Evolutionary conservation across 257 asterid species (phyloP).

Genomic region (Dorcoceras hygrometricum): DNA sequence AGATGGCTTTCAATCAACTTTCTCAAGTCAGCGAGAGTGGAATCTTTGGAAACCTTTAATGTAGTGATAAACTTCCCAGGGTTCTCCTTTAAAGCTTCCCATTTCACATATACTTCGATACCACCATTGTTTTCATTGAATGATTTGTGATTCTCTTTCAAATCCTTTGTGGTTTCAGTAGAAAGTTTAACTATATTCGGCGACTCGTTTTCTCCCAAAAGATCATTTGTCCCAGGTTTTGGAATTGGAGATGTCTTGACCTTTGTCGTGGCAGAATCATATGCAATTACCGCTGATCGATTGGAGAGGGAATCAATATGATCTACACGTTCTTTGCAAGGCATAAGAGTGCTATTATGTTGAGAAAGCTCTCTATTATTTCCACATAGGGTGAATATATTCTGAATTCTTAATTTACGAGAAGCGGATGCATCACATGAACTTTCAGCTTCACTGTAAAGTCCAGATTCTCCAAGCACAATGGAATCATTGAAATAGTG

Average conservation of each 20-base stretch:
- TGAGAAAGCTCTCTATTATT: slow-evolving; percentile 50
- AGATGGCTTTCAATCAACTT: slow-evolving; percentile 78
- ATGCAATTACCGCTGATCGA: slow-evolving; percentile 18
- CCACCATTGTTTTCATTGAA: slow-evolving; percentile 28
- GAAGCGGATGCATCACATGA: slow-evolving; percentile 31
- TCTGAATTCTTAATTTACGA: slow-evolving; percentile 53
- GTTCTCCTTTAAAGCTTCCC: slow-evolving; percentile 82
- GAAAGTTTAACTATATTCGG: slow-evolving; percentile 9
- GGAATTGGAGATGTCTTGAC: slow-evolving; percentile 20
- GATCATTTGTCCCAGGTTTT: slow-evolving; percentile 21
- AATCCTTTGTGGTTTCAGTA: slow-evolving; percentile 21
- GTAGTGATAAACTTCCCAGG: slow-evolving; percentile 62
- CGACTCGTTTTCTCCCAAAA: slow-evolving; percentile 24
- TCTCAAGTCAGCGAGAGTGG: slow-evolving; percentile 77
- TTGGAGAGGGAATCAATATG: slow-evolving; percentile 9
- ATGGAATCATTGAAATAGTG: slow-evolving; percentile 9
- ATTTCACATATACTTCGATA: slow-evolving; percentile 62
- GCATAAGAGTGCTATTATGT: slow-evolving; percentile 28
- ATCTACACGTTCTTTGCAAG: slow-evolving; percentile 17
- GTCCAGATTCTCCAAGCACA: slow-evolving; percentile 8
- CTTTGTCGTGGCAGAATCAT: slow-evolving; percentile 22
- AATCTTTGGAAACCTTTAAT: slow-evolving; percentile 53
- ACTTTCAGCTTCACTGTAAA: slow-evolving; percentile 26
- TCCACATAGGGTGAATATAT: slow-evolving; percentile 70
- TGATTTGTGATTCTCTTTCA: slow-evolving; percentile 43